A percentile compares a stretch with the other conserved stretches of the same genome.
These are phyloP conservation scores for Capsicum rhomboideum DNA, from an alignment of 257 asterid species.

Conservation along the genomic window DNA sequence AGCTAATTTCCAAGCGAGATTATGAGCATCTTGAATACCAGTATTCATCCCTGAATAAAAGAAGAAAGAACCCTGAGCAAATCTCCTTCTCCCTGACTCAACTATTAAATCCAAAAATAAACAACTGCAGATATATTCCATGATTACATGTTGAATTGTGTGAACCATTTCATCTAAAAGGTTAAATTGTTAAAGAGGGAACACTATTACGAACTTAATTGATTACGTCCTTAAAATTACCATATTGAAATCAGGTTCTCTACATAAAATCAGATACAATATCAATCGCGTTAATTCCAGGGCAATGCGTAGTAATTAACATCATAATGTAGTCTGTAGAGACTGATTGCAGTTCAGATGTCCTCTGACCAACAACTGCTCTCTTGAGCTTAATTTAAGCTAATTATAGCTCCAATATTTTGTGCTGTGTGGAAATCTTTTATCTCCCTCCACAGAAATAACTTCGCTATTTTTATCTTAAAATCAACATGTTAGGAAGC, in stretches of 20 bases:
- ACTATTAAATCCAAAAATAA: neutral
- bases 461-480: neutral
- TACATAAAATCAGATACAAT: neutral
- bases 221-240: neutral
- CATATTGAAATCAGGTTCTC: neutral
- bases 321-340: neutral
- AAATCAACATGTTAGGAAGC: neutral
- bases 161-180: neutral
- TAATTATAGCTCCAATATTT: neutral
- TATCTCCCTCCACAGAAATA: neutral
- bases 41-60: conserved; percentile 80
- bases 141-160: neutral
- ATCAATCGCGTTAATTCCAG: neutral
- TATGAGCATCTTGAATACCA: conserved; percentile 96
- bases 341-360: neutral
- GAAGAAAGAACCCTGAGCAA: neutral
- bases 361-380: neutral
- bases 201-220: neutral
- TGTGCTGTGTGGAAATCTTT: neutral
- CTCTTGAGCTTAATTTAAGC: neutral
- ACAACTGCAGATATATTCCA: neutral
- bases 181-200: neutral
- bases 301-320: neutral
- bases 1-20: conserved; percentile 97
- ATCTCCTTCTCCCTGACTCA: neutral